Evolutionary conservation across 768 basidiomycete species (phyloP).

Genomic region (Collybiopsis confluens): DNA sequence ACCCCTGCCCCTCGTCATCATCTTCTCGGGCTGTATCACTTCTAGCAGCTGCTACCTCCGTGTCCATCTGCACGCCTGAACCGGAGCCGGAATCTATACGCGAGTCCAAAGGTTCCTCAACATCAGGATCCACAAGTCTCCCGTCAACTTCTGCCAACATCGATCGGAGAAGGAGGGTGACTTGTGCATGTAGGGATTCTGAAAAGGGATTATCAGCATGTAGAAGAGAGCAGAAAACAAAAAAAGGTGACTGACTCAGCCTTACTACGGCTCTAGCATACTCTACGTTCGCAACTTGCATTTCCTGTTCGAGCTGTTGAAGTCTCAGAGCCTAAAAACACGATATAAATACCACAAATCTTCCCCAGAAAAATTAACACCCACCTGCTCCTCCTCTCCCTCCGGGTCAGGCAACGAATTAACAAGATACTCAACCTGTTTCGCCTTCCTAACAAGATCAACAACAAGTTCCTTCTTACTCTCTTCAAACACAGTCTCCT

Average conservation of each 20-base stretch:
- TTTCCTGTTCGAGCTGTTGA: conserved; percentile 62
- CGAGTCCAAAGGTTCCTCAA: too few relatives aligned
- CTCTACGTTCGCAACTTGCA: conserved; percentile 69
- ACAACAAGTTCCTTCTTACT: conserved; percentile 82
- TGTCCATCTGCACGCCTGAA: too few relatives aligned
- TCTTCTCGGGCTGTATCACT: too few relatives aligned
- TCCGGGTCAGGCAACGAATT: conserved; percentile 76
- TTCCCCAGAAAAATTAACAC: too few relatives aligned
- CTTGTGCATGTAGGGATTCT: conserved; percentile 61
- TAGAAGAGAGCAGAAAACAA: background rate
- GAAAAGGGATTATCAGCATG: background rate
- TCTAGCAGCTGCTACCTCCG: too few relatives aligned
- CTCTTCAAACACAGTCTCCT: conserved; percentile 73
- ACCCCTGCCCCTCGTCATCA: too few relatives aligned
- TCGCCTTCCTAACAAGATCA: conserved; percentile 82
- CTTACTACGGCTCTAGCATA: conserved; percentile 69
- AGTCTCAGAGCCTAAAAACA: conserved; percentile 57
- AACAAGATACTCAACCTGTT: conserved; percentile 84
- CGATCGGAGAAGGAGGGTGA: conserved; percentile 51
- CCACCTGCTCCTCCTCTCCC: conserved; percentile 70
- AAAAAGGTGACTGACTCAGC: conserved; percentile 54
- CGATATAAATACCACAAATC: too few relatives aligned
- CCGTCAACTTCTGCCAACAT: conserved; percentile 54
- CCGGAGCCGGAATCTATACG: too few relatives aligned
- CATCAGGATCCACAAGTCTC: background rate